Conservation (phyloP, 2,329 filamentous ascomycete genomes). For the Chaetomium globosum region DNA sequence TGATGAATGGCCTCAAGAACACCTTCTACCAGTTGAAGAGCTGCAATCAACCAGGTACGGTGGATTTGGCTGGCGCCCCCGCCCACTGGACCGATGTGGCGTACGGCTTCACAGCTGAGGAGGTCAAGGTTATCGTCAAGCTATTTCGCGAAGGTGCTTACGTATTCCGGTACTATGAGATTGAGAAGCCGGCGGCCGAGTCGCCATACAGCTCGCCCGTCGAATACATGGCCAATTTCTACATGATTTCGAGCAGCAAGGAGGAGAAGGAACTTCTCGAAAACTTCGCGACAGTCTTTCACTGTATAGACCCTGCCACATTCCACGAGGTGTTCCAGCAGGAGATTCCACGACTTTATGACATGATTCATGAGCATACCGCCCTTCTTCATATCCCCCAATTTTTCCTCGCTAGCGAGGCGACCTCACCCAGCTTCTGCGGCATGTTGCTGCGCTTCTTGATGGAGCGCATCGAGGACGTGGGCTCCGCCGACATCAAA, state of each 20-base stretch:
- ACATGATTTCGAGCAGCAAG: slow-evolving; percentile 89
- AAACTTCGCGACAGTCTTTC: slow-evolving; percentile 97
- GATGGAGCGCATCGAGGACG: slow-evolving; percentile 94
- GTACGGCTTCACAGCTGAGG: slow-evolving; percentile 94
- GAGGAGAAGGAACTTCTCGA: slow-evolving; percentile 98
- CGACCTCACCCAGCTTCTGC: slow-evolving; percentile 94
- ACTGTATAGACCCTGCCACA: slow-evolving; percentile 95
- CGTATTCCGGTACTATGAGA: slow-evolving; percentile 95
- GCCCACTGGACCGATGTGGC: slow-evolving; percentile 94
- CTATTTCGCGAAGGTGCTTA: slow-evolving; percentile 95
- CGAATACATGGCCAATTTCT: slow-evolving; percentile 91
- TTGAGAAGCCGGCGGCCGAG: slow-evolving; percentile 75
- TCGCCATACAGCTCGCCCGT: slow-evolving; percentile 77
- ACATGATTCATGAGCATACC: slow-evolving; percentile 97
- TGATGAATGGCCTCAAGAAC: slow-evolving; percentile 94
- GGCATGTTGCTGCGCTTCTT: slow-evolving; percentile 97
- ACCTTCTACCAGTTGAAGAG: slow-evolving; percentile 93
- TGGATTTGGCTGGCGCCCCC: slow-evolving; percentile 78
- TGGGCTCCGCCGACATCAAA: slow-evolving; percentile 87
- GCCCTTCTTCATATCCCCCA: slow-evolving; percentile 93
- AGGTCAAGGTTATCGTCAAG: slow-evolving; percentile 94
- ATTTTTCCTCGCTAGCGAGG: slow-evolving; percentile 98
- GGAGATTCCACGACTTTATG: slow-evolving; percentile 93
- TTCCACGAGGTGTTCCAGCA: slow-evolving; percentile 99
- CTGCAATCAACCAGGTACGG: slow-evolving; percentile 74